Percentiles rank a stretch among this genome's conserved stretches.
Evolutionary conservation across 805 yeast genomes (phyloP).

Genomic region (Candida caryicola): DNA sequence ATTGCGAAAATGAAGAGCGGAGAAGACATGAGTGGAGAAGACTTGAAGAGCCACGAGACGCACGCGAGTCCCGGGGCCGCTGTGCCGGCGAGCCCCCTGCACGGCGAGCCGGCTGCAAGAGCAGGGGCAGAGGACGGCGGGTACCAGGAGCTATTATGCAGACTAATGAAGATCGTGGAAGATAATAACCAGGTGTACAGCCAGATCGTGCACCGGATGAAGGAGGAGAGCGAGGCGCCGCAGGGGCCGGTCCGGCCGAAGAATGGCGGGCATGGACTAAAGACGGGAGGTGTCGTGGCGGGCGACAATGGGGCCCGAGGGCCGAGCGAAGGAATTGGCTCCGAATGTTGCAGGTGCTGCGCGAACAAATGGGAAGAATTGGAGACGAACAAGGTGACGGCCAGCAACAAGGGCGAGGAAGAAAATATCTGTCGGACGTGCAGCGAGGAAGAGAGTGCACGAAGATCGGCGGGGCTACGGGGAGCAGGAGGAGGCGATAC

Average conservation of each 20-base stretch:
- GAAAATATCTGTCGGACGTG: slow-evolving; percentile 2
- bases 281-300: too few relatives aligned
- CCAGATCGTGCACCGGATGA: background rate
- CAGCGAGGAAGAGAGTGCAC: background rate
- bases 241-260: background rate
- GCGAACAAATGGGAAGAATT: background rate
- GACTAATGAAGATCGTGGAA: background rate
- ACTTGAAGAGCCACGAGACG: too few relatives aligned
- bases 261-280: background rate
- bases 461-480: too few relatives aligned
- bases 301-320: background rate
- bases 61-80: too few relatives aligned
- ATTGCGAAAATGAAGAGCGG: slow-evolving; percentile 6
- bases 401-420: background rate
- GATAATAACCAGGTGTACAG: background rate
- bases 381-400: background rate
- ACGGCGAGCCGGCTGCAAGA: too few relatives aligned
- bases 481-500: slow-evolving; percentile 10
- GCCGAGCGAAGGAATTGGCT: background rate
- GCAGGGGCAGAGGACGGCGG: too few relatives aligned
- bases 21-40: too few relatives aligned
- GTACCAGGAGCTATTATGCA: too few relatives aligned
- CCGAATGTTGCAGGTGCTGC: background rate
- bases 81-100: too few relatives aligned
- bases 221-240: background rate